Evolutionary conservation across 257 asterid species (phyloP), one percentile per base, ranked within the genome.

Genomic region (Cynanchum wilfordii): DNA sequence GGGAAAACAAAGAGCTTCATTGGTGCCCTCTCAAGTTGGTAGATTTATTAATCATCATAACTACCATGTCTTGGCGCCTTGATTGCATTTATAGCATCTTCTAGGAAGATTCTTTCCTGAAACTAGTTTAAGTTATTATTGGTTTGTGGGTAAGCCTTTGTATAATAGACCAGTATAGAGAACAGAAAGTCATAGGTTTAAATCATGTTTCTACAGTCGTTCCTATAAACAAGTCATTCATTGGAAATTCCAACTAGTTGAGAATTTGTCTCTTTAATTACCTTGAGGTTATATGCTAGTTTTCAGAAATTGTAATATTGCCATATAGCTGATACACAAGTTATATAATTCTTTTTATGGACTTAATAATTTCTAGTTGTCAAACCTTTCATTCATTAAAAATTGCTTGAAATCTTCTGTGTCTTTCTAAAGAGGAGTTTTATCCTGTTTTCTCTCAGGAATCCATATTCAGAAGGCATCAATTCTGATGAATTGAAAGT

Each of bases 1-100:
- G 72, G 70, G 71, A 85, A 83, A 69, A 62, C 81, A 66, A 80
- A 75, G 78, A 74, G 81, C 69, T 81, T 79, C 79, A 76, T 81
- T 76, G 89, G 97, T 65, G 88, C 93, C 29, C 92, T 96, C 54
- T 86, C 89, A 55, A 84, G 86, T 57, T 91, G 97, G 98, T 93
- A 86, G 62, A 70, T 30, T 72, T 57, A 40, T 74, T 54, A 57
- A 74, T 42, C 66, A 45, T 45, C 69, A 33, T 33, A 30, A 20
- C 36, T 71, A 30, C 24, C 30, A 24, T 74, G 8, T 25, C 57
- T 74, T 65, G 40, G 33, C 52, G 66, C 74, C 45, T 73, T 58
- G 50, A 6, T 59, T 20, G 50, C 44, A 58, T 44, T 25, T 1
- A 30, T 54, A 40, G 45, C 2, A 1, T 7, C 65, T 40, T 58